phyloP scores from a whole-genome alignment of 108 stramenopile species.

The Fistulifera pelliculosa region DNA sequence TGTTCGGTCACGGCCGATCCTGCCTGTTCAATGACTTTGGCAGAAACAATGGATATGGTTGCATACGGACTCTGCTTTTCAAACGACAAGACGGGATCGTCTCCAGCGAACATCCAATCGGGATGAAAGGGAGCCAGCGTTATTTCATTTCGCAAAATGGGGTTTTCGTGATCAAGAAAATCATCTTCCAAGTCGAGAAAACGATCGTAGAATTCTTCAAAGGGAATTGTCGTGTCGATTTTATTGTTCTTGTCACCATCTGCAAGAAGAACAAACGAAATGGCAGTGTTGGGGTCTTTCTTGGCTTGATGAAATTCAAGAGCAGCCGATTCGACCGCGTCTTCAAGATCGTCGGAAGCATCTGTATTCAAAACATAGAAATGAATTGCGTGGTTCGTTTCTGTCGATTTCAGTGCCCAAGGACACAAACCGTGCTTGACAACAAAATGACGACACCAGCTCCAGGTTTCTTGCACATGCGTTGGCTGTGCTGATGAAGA shows the following conservation, averaged over 20 bases:
- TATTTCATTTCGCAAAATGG: constrained; percentile 27
- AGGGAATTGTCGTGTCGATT: too few species aligned
- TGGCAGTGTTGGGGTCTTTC: constrained; percentile 41
- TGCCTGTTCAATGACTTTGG: constrained; percentile 45
- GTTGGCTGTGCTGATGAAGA: too few species aligned
- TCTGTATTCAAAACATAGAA: constrained; percentile 30
- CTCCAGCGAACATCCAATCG: constrained; percentile 39
- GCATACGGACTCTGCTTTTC: constrained; percentile 69
- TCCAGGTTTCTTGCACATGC: constrained; percentile 15
- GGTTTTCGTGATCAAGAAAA: constrained; percentile 35
- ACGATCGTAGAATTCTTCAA: constrained; percentile 52
- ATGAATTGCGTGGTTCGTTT: constrained; percentile 37
- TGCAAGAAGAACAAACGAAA: constrained; percentile 48
- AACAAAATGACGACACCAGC: constrained; percentile 62
- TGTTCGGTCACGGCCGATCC: constrained; percentile 38
- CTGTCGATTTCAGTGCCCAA: constrained; percentile 45
- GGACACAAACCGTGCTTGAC: constrained; percentile 49
- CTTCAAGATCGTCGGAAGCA: background rate
- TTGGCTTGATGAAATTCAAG: background rate
- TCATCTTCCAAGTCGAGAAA: constrained; percentile 56
- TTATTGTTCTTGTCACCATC: constrained; percentile 6
- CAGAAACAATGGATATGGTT: constrained; percentile 54
- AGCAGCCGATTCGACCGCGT: constrained; percentile 18
- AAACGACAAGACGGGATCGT: constrained; percentile 10
- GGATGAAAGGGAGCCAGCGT: constrained; percentile 77